A percentile compares a stretch with the other conserved stretches of the same genome.
phyloP scores from a whole-genome alignment of 345 rosid genomes.

The Euphorbia peplus region DNA sequence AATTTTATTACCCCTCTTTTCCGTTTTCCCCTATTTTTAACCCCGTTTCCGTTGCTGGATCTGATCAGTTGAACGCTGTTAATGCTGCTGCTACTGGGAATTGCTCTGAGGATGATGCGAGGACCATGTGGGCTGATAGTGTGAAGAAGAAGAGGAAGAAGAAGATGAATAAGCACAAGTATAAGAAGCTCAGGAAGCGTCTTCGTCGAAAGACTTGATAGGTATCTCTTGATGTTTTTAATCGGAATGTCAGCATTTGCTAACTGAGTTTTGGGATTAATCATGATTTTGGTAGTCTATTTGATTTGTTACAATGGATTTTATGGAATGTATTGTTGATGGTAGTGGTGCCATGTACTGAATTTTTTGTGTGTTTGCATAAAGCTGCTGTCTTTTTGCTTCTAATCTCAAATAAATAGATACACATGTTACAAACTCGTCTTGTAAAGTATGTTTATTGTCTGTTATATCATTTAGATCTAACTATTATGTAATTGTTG shows the following conservation, averaged over 20 bases:
- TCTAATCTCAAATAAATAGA: not conserved
- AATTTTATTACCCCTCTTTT: conserved; percentile 16
- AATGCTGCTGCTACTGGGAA: not conserved
- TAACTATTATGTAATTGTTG: no score
- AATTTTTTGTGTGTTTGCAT: not conserved
- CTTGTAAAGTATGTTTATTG: not conserved
- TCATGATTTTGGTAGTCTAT: not conserved
- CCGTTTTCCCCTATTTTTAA: conserved; percentile 17
- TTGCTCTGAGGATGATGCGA: conserved; percentile 9
- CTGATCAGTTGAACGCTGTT: conserved; percentile 6
- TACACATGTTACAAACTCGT: not conserved
- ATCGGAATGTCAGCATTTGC: not conserved
- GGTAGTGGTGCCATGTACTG: not conserved
- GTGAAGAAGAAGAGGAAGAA: conserved; percentile 98
- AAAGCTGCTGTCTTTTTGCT: not conserved
- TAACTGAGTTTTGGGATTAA: not conserved
- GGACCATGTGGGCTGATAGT: conserved; percentile 65
- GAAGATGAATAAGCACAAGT: conserved; percentile 97
- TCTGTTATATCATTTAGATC: not conserved
- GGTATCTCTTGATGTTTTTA: conserved; percentile 4
- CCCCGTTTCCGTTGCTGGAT: conserved; percentile 10
- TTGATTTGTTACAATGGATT: not conserved
- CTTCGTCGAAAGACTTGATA: conserved; percentile 47
- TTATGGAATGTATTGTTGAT: not conserved
- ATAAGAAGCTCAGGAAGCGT: conserved; percentile 71